A percentile compares a stretch with the other conserved stretches of the same genome.
Evolutionary conservation across 305 asterid species (phyloP).

Genomic region (Coffea humblotiana): DNA sequence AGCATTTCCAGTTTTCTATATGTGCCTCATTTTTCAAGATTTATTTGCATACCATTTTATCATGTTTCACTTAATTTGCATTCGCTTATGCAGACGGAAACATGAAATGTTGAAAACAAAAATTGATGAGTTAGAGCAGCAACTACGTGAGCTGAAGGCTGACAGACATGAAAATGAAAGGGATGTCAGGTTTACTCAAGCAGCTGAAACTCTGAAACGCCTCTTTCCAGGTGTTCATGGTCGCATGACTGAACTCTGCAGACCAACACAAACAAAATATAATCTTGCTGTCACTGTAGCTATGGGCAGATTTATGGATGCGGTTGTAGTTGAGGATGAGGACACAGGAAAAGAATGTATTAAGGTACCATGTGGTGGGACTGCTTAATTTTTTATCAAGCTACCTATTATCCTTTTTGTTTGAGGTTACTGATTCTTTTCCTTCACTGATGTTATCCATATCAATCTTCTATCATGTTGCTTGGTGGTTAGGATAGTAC

Average conservation of each 20-base stretch:
- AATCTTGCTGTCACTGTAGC: conserved; percentile 99
- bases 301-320: conserved; percentile 99
- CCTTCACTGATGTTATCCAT: neutral
- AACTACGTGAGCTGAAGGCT: conserved; percentile 92
- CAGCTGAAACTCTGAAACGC: conserved; percentile 89
- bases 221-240: conserved; percentile 98
- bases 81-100: conserved; percentile 51
- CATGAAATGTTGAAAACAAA: conserved; percentile 71
- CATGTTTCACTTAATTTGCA: conserved; percentile 9
- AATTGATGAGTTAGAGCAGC: conserved; percentile 74
- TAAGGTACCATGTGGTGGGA: conserved; percentile 48
- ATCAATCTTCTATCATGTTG: neutral
- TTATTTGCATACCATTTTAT: conserved; percentile 6
- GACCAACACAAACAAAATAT: conserved; percentile 93
- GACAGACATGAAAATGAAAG: conserved; percentile 95
- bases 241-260: conserved; percentile 98
- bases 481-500: neutral
- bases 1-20: neutral
- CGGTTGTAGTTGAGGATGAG: conserved; percentile 96
- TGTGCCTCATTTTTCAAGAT: conserved; percentile 4
- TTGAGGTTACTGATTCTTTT: neutral
- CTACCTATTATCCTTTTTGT: conserved; percentile 7
- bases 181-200: conserved; percentile 87
- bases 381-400: neutral
- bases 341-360: conserved; percentile 97